phyloP scores from a whole-genome alignment of 345 rosid genomes.

The Capsella bursapastoris region DNA sequence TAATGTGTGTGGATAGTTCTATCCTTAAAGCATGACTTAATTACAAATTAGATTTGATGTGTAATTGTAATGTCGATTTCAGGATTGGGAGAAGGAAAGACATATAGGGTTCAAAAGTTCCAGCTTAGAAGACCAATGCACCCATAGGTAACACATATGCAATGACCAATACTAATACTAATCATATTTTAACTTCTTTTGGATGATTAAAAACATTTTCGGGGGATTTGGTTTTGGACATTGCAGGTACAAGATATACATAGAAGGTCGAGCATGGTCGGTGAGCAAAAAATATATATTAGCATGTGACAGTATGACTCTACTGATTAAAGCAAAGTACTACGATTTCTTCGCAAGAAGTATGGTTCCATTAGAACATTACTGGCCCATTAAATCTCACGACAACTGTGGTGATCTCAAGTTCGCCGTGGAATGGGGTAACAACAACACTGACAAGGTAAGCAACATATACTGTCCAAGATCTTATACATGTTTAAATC shows the following conservation, averaged over 20 bases:
- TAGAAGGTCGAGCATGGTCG: constrained; percentile 60
- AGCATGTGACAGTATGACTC: constrained; percentile 54
- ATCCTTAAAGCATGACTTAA: not conserved
- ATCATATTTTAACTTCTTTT: not conserved
- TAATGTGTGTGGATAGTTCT: not conserved
- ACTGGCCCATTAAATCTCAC: constrained; percentile 54
- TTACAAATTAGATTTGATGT: not conserved
- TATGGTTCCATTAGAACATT: constrained; percentile 54
- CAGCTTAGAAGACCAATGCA: constrained; percentile 57
- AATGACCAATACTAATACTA: not conserved
- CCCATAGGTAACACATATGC: constrained; percentile 46
- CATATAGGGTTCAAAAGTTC: constrained; percentile 47
- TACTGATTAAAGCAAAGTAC: constrained; percentile 46
- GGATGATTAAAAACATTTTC: not conserved
- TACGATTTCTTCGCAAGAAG: constrained; percentile 56
- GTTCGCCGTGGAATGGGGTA: constrained; percentile 63
- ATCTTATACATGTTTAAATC: not conserved
- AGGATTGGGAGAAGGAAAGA: constrained; percentile 52
- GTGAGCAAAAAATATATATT: constrained; percentile 59
- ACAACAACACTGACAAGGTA: constrained; percentile 49
- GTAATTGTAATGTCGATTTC: constrained; percentile 10
- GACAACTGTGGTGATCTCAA: constrained; percentile 50
- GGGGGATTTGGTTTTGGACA: not conserved
- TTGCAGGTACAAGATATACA: constrained; percentile 56
- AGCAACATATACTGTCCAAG: not conserved